Percentiles rank a stretch among this genome's conserved stretches.
These are phyloP conservation scores for Panicum virgatum DNA, from an alignment of 202 grass and related monocot genomes.

Conservation along the genomic window DNA sequence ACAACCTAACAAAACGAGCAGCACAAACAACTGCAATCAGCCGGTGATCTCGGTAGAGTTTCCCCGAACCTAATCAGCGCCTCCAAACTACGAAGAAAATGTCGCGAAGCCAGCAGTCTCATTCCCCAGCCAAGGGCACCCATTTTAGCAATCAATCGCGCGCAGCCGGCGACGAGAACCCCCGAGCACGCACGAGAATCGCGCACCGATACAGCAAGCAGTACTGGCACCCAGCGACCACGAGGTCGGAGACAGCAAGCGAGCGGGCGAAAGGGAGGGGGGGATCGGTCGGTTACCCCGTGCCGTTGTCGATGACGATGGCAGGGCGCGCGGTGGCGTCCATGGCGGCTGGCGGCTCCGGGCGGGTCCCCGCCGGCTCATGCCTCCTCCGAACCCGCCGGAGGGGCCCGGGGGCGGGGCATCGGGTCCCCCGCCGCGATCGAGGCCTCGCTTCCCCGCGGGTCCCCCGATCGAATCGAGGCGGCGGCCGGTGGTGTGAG, in stretches of 20 bases:
- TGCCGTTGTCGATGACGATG: constrained; percentile 93
- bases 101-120: not conserved
- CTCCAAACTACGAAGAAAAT: not conserved
- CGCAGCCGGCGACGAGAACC: not conserved
- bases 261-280: not conserved
- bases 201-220: too few species aligned
- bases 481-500: not conserved
- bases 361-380: constrained; percentile 30
- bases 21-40: not conserved
- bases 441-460: not conserved
- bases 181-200: not conserved
- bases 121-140: not conserved
- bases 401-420: constrained; percentile 15
- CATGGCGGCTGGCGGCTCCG: constrained; percentile 38
- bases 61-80: not conserved
- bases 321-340: constrained; percentile 70
- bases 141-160: not conserved
- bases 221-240: not conserved
- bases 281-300: constrained; percentile 44
- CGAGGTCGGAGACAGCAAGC: not conserved
- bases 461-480: not conserved
- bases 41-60: not conserved
- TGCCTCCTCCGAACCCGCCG: constrained; percentile 20
- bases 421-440: constrained; percentile 20
- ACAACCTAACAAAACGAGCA: not conserved